Evolutionary conservation across 331 rosid genomes (phyloP), one percentile per base, ranked within the genome.

Genomic region (Malus hybrid): DNA sequence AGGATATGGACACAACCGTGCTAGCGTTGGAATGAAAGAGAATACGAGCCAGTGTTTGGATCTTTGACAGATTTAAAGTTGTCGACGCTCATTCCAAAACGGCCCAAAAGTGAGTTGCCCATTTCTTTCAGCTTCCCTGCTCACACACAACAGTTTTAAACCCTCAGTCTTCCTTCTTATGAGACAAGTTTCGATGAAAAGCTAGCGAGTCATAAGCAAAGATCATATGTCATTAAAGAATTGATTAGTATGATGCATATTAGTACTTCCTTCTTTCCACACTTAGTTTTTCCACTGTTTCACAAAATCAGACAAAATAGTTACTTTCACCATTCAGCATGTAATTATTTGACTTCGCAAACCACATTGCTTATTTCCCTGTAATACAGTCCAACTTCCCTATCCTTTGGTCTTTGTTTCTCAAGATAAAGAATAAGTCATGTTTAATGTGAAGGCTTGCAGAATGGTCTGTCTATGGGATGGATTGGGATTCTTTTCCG

Each of bases 51-150:
- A 16, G 96, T 86, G 82, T 88, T 92, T 22, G 97, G 97, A 85
- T 94, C 99, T 85, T 94, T 80, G 55, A 92, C 97, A 31, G 97
- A 82, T 75, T 94, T 94, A 77, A 94, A 94, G 87, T 92, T 94
- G 85, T 92, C 97, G 0, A 85, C 71, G 10, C 91, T 90, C 97
- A 94, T 90, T 32, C 99, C 99, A 61, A 92, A 92, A 74, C 93
- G 97, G 32, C 97, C 96, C 85, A 94, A 79, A 68, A 94, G 54
- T 64, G 97, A 92, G 83, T 94, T 92, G 48, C 99, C 99, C 93
- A 94, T 85, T 0, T 92, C 99, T 85, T 94, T 94, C 79, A 94
- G 79, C 86, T 94, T 92, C 20, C 69, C 97, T 94, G 90, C 79
- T 73, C 80, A 65, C 36, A 13, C 64, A 76, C 0, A 46, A 70